A percentile compares a stretch with the other conserved stretches of the same genome.
Conservation (phyloP, 495 filamentous ascomycete genomes). For the Xylaria castorea region DNA sequence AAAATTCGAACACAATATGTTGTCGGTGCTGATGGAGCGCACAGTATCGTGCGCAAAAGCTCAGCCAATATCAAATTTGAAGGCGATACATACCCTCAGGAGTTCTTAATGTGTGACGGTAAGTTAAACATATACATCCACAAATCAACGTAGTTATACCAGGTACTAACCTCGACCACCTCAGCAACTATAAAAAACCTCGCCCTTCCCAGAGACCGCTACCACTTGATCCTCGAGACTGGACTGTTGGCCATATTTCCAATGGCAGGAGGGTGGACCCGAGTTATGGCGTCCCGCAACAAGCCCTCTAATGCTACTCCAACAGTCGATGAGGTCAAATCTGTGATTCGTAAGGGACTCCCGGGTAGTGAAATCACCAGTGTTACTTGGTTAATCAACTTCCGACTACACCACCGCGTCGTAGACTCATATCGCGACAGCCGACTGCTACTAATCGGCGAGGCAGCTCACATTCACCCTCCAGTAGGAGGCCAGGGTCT, state of each 20-base stretch:
- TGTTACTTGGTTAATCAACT: conserved; percentile 12
- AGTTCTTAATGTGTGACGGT: conserved; percentile 55
- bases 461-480: conserved; percentile 68
- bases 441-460: conserved; percentile 36
- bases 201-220: conserved; percentile 24
- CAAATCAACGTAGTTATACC: background rate
- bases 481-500: conserved; percentile 80
- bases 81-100: conserved; percentile 50
- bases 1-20: conserved; percentile 48
- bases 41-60: conserved; percentile 48
- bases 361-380: background rate
- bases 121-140: background rate
- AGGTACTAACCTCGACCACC: background rate
- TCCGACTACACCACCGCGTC: conserved; percentile 23
- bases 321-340: background rate
- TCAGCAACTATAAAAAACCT: conserved; percentile 34
- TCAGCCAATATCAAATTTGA: conserved; percentile 47
- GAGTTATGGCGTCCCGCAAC: conserved; percentile 15
- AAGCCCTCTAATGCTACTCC: background rate
- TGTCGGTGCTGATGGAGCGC: conserved; percentile 55
- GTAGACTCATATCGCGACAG: conserved; percentile 19
- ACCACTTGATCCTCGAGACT: conserved; percentile 31
- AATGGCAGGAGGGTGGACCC: background rate
- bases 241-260: conserved; percentile 22
- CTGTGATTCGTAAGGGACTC: background rate